A percentile compares a stretch with the other conserved stretches of the same genome.
phyloP scores from a whole-genome alignment of 2,329 filamentous ascomycete genomes.

The Paramyrothecium roridum region DNA sequence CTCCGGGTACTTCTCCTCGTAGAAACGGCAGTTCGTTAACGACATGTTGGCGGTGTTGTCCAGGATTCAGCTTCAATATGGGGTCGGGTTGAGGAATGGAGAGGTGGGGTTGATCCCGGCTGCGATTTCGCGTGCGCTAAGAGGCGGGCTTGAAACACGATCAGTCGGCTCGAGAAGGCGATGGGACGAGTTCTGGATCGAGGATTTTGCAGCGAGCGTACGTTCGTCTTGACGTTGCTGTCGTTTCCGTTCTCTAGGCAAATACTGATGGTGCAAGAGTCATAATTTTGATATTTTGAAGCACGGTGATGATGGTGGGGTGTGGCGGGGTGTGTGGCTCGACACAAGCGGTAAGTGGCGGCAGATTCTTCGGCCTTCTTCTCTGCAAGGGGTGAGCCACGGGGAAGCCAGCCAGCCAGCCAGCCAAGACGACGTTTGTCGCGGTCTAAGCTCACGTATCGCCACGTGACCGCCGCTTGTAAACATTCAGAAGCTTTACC shows the following conservation, averaged over 20 bases:
- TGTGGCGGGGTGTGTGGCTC: conserved; percentile 36
- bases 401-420: too few species aligned
- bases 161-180: neutral
- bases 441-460: conserved; percentile 11
- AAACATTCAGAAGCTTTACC: conserved; percentile 28
- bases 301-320: conserved; percentile 34
- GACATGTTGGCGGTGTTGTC: conserved; percentile 69
- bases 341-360: conserved; percentile 20
- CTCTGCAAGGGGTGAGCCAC: too few species aligned
- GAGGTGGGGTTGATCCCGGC: conserved; percentile 27
- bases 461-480: conserved; percentile 33
- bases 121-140: conserved; percentile 17
- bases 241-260: conserved; percentile 17
- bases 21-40: conserved; percentile 94
- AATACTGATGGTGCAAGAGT: conserved; percentile 27
- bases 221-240: conserved; percentile 13
- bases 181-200: neutral
- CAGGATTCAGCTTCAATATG: conserved; percentile 12
- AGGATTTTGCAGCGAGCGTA: neutral
- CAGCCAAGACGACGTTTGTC: neutral
- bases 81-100: conserved; percentile 18
- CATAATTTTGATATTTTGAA: conserved; percentile 43
- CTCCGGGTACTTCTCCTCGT: conserved; percentile 91
- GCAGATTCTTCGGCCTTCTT: conserved; percentile 20
- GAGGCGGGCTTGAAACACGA: conserved; percentile 11